Evolutionary conservation across 345 rosid species (phyloP).

Genomic region (Pugionium cornutum): DNA sequence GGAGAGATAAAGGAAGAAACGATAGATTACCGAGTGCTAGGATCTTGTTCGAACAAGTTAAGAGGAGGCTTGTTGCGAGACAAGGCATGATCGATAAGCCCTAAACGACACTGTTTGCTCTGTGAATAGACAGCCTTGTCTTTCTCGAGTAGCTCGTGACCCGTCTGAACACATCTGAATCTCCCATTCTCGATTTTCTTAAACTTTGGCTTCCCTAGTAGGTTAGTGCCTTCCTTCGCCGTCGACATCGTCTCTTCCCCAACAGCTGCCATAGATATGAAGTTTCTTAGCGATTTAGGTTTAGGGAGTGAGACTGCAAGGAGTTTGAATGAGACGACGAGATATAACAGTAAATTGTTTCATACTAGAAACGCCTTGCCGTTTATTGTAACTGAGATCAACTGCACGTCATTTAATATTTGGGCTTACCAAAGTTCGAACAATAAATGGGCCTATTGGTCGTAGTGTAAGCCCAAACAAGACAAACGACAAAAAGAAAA

Average conservation of each 20-base stretch:
- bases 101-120: constrained; percentile 87
- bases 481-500: neutral
- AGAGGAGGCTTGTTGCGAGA: constrained; percentile 73
- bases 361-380: constrained; percentile 8
- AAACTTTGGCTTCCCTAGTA: constrained; percentile 72
- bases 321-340: constrained; percentile 23
- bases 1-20: neutral
- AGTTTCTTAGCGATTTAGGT: constrained; percentile 22
- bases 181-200: constrained; percentile 68
- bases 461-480: neutral
- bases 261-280: constrained; percentile 18
- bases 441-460: constrained; percentile 15
- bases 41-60: constrained; percentile 85
- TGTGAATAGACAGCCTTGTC: constrained; percentile 72
- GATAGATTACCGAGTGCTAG: constrained; percentile 57
- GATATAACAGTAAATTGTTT: neutral
- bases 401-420: constrained; percentile 17
- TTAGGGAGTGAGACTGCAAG: constrained; percentile 18
- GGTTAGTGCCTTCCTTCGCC: constrained; percentile 61
- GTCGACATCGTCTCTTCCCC: neutral
- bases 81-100: constrained; percentile 78
- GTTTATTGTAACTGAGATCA: constrained; percentile 10
- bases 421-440: constrained; percentile 3
- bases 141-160: constrained; percentile 75
- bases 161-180: constrained; percentile 84